Evolutionary conservation across 139 green algal species (phyloP).

Genomic region (Monoraphidium neglectum): DNA sequence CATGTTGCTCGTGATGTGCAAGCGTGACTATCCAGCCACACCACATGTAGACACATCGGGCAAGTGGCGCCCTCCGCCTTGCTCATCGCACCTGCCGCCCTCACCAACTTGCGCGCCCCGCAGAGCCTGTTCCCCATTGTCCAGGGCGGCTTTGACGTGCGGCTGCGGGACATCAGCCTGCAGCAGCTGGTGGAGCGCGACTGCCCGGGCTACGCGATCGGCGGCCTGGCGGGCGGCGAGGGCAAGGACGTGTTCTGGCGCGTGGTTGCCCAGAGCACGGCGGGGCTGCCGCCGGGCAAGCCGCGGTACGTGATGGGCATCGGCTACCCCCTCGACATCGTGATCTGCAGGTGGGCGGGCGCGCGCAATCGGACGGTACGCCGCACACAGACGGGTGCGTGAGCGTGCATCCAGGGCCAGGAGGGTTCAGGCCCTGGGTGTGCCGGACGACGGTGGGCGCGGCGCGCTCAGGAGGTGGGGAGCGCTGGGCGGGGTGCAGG

Average conservation of each 20-base stretch:
- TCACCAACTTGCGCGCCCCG: no score
- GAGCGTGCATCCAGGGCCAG: no score
- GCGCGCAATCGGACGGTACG: conserved; percentile 24
- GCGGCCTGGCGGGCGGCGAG: conserved; percentile 93
- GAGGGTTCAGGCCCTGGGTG: no score
- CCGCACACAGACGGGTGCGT: no score
- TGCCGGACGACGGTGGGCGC: no score
- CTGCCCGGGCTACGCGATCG: conserved; percentile 93
- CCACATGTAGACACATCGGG: no score
- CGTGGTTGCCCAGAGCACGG: conserved; percentile 85
- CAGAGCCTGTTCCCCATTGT: conserved; percentile 95
- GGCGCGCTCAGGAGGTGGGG: no score
- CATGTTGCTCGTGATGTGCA: no score
- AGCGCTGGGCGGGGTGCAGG: no score
- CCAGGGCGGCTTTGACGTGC: conserved; percentile 70
- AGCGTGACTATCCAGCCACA: no score
- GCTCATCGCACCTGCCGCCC: no score
- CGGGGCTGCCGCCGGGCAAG: conserved; percentile 70
- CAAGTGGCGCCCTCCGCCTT: no score
- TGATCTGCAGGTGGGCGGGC: conserved; percentile 92
- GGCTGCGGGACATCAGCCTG: conserved; percentile 72
- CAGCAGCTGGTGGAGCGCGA: conserved; percentile 67
- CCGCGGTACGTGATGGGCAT: conserved; percentile 96
- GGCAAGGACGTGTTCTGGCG: conserved; percentile 92
- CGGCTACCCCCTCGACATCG: conserved; percentile 94